Evolutionary conservation across 805 yeast genomes (phyloP).

Genomic region (Saccharomycodes ludwigii): DNA sequence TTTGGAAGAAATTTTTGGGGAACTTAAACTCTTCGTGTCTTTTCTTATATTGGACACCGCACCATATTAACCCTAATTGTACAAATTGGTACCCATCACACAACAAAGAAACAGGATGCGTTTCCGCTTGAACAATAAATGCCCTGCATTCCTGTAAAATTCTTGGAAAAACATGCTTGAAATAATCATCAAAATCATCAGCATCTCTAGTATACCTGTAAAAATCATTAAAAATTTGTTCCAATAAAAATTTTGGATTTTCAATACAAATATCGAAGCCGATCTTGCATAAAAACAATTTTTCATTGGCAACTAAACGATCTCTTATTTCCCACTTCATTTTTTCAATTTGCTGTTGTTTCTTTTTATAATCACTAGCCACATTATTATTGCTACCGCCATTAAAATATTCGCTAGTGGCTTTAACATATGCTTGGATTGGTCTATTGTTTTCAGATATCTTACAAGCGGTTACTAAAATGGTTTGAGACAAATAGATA

Average conservation of each 20-base stretch:
- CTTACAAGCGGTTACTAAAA: conserved; percentile 26
- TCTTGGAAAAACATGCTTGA: conserved; percentile 19
- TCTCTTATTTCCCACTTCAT: conserved; percentile 26
- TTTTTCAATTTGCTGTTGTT: conserved; percentile 20
- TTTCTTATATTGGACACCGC: conserved; percentile 21
- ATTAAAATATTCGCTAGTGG: conserved; percentile 18
- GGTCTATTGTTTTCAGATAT: conserved; percentile 26
- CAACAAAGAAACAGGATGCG: conserved; percentile 24
- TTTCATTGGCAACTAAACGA: conserved; percentile 21
- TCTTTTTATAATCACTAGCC: conserved; percentile 10
- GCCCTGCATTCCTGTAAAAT: conserved; percentile 22
- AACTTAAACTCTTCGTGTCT: conserved; percentile 18
- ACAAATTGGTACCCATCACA: conserved; percentile 23
- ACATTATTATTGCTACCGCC: conserved; percentile 10
- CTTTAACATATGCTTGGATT: conserved; percentile 22
- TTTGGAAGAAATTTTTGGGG: conserved; percentile 20
- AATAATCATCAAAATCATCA: conserved; percentile 14
- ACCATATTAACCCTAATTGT: conserved; percentile 18
- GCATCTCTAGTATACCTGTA: conserved; percentile 20
- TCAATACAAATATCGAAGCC: conserved; percentile 24
- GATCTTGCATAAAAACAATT: conserved; percentile 18
- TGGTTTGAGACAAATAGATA: conserved; percentile 21
- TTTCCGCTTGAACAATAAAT: conserved; percentile 24
- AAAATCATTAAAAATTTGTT: conserved; percentile 23
- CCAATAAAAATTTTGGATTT: conserved; percentile 24